These are phyloP conservation scores for Beauveria australis DNA, from an alignment of 2,329 filamentous ascomycete genomes.

Conservation along the genomic window DNA sequence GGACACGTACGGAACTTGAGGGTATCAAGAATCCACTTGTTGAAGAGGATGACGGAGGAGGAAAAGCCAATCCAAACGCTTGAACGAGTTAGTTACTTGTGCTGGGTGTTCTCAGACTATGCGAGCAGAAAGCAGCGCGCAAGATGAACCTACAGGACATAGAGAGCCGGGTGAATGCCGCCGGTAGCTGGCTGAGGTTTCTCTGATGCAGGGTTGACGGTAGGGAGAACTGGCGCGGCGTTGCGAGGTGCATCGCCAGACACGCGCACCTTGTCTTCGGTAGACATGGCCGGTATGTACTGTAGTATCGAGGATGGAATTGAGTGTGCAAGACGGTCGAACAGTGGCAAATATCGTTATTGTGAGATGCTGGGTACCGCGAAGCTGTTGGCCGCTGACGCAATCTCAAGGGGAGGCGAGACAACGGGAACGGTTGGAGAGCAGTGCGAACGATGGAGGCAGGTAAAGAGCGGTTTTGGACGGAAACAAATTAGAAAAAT, in stretches of 20 bases:
- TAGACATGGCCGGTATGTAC: conserved; percentile 13
- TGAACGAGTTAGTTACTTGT: conserved; percentile 10
- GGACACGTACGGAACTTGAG: conserved; percentile 56
- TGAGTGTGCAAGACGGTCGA: neutral
- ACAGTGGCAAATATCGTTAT: neutral
- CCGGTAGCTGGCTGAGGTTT: conserved; percentile 60
- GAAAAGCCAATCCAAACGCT: conserved; percentile 90
- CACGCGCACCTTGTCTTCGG: conserved; percentile 12
- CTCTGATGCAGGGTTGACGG: conserved; percentile 66
- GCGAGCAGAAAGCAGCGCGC: neutral
- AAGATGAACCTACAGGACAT: conserved; percentile 55
- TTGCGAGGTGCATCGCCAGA: conserved; percentile 25
- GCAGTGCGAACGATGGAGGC: neutral
- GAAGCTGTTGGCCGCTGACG: neutral
- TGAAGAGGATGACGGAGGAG: conserved; percentile 94
- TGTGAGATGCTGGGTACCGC: neutral
- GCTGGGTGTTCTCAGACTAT: conserved; percentile 9
- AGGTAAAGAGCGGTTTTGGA: neutral
- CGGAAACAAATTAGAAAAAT: neutral
- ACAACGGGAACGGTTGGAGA: neutral
- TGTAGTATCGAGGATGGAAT: neutral
- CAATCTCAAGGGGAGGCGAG: neutral
- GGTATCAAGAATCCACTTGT: conserved; percentile 94
- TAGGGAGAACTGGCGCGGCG: conserved; percentile 61
- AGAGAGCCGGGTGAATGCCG: conserved; percentile 71